A percentile compares a stretch with the other conserved stretches of the same genome.
These are phyloP conservation scores for Plectranthus barbatus DNA, from an alignment of 257 asterid species.

Conservation along the genomic window DNA sequence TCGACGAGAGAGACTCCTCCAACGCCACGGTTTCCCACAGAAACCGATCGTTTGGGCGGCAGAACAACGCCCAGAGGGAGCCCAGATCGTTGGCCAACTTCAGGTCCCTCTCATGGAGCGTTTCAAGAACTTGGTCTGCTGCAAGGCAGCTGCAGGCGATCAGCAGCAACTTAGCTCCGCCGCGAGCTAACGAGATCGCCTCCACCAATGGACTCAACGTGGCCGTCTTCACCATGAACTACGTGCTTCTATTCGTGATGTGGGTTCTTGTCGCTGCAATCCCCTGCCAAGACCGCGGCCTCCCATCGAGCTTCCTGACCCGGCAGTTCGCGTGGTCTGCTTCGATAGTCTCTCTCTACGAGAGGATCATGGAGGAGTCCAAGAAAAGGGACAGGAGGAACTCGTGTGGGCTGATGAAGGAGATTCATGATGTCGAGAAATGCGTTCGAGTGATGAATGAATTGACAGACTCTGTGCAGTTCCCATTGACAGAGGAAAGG, in stretches of 20 bases:
- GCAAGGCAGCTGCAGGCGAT: conserved; percentile 80
- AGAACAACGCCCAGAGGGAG: conserved; percentile 27
- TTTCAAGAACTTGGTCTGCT: conserved; percentile 95
- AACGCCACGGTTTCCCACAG: conserved; percentile 46
- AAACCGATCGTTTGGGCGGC: conserved; percentile 77
- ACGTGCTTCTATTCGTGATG: conserved; percentile 66
- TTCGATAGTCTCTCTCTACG: conserved; percentile 62
- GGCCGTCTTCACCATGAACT: conserved; percentile 76
- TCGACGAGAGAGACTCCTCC: conserved; percentile 57
- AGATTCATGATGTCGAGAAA: conserved; percentile 70
- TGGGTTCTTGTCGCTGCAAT: conserved; percentile 97
- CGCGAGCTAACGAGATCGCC: conserved; percentile 46
- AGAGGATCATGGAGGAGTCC: conserved; percentile 72
- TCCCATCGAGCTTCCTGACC: conserved; percentile 52
- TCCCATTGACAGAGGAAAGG: conserved; percentile 58
- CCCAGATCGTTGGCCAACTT: conserved; percentile 42
- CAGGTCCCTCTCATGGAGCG: conserved; percentile 91
- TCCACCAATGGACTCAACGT: conserved; percentile 60
- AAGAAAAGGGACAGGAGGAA: conserved; percentile 72
- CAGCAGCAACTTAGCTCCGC: conserved; percentile 57
- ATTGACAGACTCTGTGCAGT: conserved; percentile 40
- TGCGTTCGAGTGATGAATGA: conserved; percentile 51
- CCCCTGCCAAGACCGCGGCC: conserved; percentile 97
- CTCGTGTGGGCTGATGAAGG: conserved; percentile 69
- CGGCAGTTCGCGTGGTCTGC: conserved; percentile 61